Base-by-base conservation (phyloP, 495 filamentous ascomycete genomes). In the Hamigera avellanea region DNA sequence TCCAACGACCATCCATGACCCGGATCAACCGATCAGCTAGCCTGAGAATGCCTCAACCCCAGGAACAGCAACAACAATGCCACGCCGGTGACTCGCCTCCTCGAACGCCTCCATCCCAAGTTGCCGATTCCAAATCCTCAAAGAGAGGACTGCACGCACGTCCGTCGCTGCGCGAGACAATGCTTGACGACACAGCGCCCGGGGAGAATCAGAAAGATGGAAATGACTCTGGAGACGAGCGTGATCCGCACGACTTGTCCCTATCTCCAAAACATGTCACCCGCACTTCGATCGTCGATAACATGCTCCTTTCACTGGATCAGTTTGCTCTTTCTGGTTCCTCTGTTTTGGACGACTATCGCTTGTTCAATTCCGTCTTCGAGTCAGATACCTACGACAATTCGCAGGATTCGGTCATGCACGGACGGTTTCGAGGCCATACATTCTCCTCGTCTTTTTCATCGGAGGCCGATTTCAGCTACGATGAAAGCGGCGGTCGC, bases 261-360 rank as follows among this genome's bases (percentile, higher is more conserved):
- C 64, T 93, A 34, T 76, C 80, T 6, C 67, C 80, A 33, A 68
- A 78, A 38, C 79, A 86, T 52, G 76, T 80, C 42, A 79, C 78
- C 18, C 76, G 87, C 33, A 83, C 86, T 45, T 94, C 87, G 15
- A 76, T 95, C 32, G 81, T 95, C 29, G 83, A 88, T 56, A 88
- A 93, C 49, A 86, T 95, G 76, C 73, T 95, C 9, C 70, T 87
- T 19, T 93, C 88, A 13, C 73, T 95, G 40, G 86, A 93, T 57
- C 80, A 84, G 61, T 73, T 86, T 51, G 73, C 70, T 8, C 62
- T 73, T 39, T 68, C 72, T 4, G 70, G 48, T 8, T 49, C 59
- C 3, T 61, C 59, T 0, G 37, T 60, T 5, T 32, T 66, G 26
- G 61, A 61, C 23, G 63, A 69, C 36, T 61, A 61, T 35, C 54